Conservation (phyloP, 1,284 basidiomycete genomes). For the Marasmius tenuissimus region DNA sequence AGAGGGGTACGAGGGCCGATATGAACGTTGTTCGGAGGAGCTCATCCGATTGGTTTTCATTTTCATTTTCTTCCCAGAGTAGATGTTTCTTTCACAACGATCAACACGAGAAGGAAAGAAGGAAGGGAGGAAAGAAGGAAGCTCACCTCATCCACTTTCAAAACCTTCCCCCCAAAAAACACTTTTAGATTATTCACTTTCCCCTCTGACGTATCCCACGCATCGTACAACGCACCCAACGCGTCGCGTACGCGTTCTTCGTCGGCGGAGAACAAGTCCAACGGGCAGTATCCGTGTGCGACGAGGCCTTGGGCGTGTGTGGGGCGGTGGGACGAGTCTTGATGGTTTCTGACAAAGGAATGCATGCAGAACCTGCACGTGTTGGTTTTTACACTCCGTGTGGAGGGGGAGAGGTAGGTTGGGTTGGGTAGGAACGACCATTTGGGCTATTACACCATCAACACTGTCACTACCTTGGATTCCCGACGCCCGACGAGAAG, state of each 20-base stretch:
- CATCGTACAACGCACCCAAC: conserved; percentile 68
- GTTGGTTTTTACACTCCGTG: conserved; percentile 58
- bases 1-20: conserved; percentile 46
- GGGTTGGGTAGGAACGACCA: conserved; percentile 86
- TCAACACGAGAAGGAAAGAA: neutral
- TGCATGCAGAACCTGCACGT: conserved; percentile 92
- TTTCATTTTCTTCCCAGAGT: conserved; percentile 7
- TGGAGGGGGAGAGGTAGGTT: conserved; percentile 56
- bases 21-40: conserved; percentile 43
- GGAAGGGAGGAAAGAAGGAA: neutral
- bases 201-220: conserved; percentile 66
- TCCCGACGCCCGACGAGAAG: too few species aligned
- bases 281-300: conserved; percentile 74
- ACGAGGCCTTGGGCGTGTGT: conserved; percentile 39
- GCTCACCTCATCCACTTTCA: conserved; percentile 64
- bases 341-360: conserved; percentile 43
- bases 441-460: too few species aligned
- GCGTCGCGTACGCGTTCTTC: conserved; percentile 58
- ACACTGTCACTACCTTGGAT: too few species aligned
- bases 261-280: conserved; percentile 83
- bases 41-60: neutral
- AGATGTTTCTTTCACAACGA: neutral
- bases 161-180: conserved; percentile 45
- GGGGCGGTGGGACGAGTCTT: neutral
- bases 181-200: conserved; percentile 79